Evolutionary conservation across 129 eudicot species (phyloP).

Genomic region (Artemisia tridentata): DNA sequence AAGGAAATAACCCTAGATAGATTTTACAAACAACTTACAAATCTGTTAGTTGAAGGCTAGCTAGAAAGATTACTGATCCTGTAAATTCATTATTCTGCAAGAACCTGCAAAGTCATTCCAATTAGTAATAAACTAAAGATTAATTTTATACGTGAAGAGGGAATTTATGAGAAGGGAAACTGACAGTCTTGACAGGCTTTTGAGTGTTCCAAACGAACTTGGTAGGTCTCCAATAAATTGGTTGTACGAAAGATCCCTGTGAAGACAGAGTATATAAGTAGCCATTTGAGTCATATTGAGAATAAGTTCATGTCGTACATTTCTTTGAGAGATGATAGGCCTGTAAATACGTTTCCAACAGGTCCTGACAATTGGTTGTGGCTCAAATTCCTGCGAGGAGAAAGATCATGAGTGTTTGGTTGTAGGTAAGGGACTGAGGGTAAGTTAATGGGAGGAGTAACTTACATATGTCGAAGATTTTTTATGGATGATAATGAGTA

Average conservation of each 20-base stretch:
- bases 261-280: not conserved
- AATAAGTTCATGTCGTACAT: slow-evolving; percentile 50
- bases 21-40: slow-evolving; percentile 47
- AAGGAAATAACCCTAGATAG: not conserved
- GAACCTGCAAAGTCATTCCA: slow-evolving; percentile 49
- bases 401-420: slow-evolving; percentile 25
- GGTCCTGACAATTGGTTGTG: slow-evolving; percentile 75
- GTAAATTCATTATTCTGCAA: slow-evolving; percentile 76
- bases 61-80: slow-evolving; percentile 79
- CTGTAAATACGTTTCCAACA: slow-evolving; percentile 70
- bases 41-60: slow-evolving; percentile 67
- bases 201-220: slow-evolving; percentile 55
- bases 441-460: slow-evolving; percentile 2
- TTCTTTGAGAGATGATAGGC: slow-evolving; percentile 53
- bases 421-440: slow-evolving; percentile 2
- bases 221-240: slow-evolving; percentile 83
- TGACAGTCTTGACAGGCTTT: slow-evolving; percentile 68
- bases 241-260: slow-evolving; percentile 92
- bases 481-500: slow-evolving; percentile 57
- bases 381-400: slow-evolving; percentile 79
- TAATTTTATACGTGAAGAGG: not conserved
- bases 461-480: slow-evolving; percentile 77
- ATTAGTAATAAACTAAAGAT: not conserved
- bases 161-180: slow-evolving; percentile 28
- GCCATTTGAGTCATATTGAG: slow-evolving; percentile 16